Base-by-base conservation (phyloP, 208 protist genomes). In the Kentomonas sorsogonicus region DNA sequence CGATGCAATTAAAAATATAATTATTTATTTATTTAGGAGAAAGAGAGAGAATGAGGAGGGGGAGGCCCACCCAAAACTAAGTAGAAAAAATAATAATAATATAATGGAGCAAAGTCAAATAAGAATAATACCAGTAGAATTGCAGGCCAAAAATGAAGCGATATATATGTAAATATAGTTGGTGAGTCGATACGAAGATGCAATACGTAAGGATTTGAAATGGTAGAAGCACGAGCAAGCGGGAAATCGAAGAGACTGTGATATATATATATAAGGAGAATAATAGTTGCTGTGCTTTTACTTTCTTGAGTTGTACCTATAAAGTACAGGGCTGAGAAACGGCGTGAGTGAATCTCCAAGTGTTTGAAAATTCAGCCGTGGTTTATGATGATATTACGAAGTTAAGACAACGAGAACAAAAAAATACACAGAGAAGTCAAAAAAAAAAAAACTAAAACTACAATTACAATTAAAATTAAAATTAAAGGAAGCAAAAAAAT, bases 381-480 rank as follows among this genome's bases (percentile, higher is more conserved):
- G n/a, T n/a, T n/a, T n/a, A n/a, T n/a, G n/a, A n/a, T n/a, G n/a
- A n/a, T n/a, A n/a, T n/a, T n/a, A n/a, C n/a, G n/a, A n/a, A n/a
- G n/a, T n/a, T n/a, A n/a, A n/a, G n/a, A n/a, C n/a, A n/a, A n/a
- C n/a, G n/a, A n/a, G 36, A 26, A 31, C 29, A 65, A 2, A n/a
- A 31, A 16, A 36, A 59, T 3, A 31, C 36, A 51, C 27, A 60
- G 25, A 45, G 48, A 16, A 40, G 41, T 20, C n/a, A 36, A 50
- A 48, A 57, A 13, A 33, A 10, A 5, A 53, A 38, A 22, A 67
- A 60, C 26, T 38, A 40, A 7, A 47, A 44, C 7, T 53, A 48
- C 34, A 61, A 68, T 44, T 30, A 61, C 10, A 38, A 54, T 51
- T 48, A 25, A 48, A 30, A 48, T 30, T 48, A 48, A 48, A 18